Conservation (phyloP, 2,329 filamentous ascomycete genomes). For the Pyrenophora seminiperda region DNA sequence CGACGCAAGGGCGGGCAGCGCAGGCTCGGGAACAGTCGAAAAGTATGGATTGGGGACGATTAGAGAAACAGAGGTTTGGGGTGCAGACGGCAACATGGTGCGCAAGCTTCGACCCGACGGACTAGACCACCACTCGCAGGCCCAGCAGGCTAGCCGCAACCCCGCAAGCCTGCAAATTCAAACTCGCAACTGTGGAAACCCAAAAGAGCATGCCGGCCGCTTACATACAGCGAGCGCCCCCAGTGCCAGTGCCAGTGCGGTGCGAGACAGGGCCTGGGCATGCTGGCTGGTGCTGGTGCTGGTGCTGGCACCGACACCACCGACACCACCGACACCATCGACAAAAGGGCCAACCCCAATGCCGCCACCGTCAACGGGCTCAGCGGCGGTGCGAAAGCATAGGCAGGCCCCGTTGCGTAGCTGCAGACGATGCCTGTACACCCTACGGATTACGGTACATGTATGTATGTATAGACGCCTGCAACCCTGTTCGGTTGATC, state of each 20-base stretch:
- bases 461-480: too few relatives aligned
- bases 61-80: constrained; percentile 11
- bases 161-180: constrained; percentile 9
- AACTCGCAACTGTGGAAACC: constrained; percentile 3
- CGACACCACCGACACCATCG: too few relatives aligned
- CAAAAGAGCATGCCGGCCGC: constrained; percentile 4
- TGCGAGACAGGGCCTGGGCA: too few relatives aligned
- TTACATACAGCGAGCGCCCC: constrained; percentile 6
- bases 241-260: background rate
- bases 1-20: constrained; percentile 6
- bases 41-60: constrained; percentile 2
- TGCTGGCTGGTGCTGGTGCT: too few relatives aligned
- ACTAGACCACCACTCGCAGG: constrained; percentile 4
- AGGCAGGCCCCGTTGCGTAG: constrained; percentile 9
- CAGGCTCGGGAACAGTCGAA: background rate
- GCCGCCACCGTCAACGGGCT: constrained; percentile 5
- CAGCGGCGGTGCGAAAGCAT: constrained; percentile 8
- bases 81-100: constrained; percentile 9
- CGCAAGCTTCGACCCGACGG: constrained; percentile 9
- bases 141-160: constrained; percentile 7
- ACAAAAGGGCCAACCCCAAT: background rate
- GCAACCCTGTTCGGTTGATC: constrained; percentile 17
- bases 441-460: too few relatives aligned
- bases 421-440: constrained; percentile 4
- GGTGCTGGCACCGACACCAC: too few relatives aligned